A percentile compares a stretch with the other conserved stretches of the same genome.
Conservation (phyloP, 257 asterid genomes). For the Anisodus acutangulus region DNA sequence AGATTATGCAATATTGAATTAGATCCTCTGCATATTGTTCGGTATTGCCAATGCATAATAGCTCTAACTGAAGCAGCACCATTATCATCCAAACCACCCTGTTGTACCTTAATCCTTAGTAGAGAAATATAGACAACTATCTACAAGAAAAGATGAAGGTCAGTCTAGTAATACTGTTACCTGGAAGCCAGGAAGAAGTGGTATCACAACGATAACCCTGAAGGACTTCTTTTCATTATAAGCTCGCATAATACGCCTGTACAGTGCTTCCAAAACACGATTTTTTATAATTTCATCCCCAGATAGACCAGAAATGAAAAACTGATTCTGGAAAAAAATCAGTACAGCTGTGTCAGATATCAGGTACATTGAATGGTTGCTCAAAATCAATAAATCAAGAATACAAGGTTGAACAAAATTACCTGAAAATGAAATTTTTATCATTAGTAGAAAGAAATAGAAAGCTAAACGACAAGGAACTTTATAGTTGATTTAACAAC, state of each 20-base stretch:
- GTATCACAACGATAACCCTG: slow-evolving; percentile 91
- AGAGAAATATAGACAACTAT: not conserved
- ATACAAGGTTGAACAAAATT: not conserved
- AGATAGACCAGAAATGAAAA: slow-evolving; percentile 94
- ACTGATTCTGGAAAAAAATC: slow-evolving; percentile 74
- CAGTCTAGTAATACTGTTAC: slow-evolving; percentile 40
- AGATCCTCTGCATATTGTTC: slow-evolving; percentile 82
- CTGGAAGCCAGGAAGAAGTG: slow-evolving; percentile 98
- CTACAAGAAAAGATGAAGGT: slow-evolving; percentile 22
- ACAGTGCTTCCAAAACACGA: slow-evolving; percentile 82
- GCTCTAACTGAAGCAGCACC: slow-evolving; percentile 99
- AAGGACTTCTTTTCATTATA: slow-evolving; percentile 81
- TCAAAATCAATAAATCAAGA: slow-evolving; percentile 6
- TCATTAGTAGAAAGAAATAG: slow-evolving; percentile 18
- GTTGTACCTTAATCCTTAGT: slow-evolving; percentile 35
- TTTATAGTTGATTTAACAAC: not conserved
- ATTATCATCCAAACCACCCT: slow-evolving; percentile 98
- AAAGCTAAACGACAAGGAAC: not conserved
- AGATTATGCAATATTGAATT: slow-evolving; percentile 84
- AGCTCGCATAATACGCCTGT: slow-evolving; percentile 81
- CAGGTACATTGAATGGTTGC: slow-evolving; percentile 29
- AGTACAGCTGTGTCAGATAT: slow-evolving; percentile 40
- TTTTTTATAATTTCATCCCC: slow-evolving; percentile 87
- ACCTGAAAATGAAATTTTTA: not conserved
- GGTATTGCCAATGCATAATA: slow-evolving; percentile 97